Conservation (phyloP, 768 basidiomycete species). For the Lentinus brumalis region DNA sequence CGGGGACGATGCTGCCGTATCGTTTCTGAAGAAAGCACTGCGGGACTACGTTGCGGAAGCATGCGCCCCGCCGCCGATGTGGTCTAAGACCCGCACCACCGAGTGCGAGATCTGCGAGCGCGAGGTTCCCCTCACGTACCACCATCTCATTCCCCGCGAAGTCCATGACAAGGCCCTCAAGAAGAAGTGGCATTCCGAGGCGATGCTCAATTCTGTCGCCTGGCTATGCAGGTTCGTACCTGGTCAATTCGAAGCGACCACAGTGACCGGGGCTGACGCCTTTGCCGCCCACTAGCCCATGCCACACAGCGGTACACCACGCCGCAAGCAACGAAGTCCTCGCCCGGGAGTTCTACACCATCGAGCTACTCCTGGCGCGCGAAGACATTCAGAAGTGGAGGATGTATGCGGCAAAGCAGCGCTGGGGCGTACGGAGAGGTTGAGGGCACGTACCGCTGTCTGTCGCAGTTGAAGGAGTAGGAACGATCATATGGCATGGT, state of each 20-base stretch:
- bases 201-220: constrained; percentile 57
- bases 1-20: constrained; percentile 43
- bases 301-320: constrained; percentile 53
- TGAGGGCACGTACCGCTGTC: neutral
- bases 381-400: constrained; percentile 61
- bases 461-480: neutral
- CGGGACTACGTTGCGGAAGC: constrained; percentile 46
- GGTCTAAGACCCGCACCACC: constrained; percentile 51
- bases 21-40: constrained; percentile 44
- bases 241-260: neutral
- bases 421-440: constrained; percentile 27
- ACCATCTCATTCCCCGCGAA: constrained; percentile 60
- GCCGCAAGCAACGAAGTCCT: constrained; percentile 54
- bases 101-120: constrained; percentile 64
- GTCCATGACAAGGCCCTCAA: constrained; percentile 57
- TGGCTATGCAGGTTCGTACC: constrained; percentile 53
- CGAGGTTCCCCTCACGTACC: constrained; percentile 59
- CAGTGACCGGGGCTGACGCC: neutral
- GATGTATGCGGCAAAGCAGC: constrained; percentile 50
- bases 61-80: constrained; percentile 51
- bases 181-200: constrained; percentile 56
- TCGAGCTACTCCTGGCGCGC: constrained; percentile 49
- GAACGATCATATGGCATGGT: too few species aligned
- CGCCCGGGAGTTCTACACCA: constrained; percentile 50
- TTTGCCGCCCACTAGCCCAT: constrained; percentile 39